Conservation (phyloP, 2,329 filamentous ascomycete genomes). For the Ascochyta rabiei region DNA sequence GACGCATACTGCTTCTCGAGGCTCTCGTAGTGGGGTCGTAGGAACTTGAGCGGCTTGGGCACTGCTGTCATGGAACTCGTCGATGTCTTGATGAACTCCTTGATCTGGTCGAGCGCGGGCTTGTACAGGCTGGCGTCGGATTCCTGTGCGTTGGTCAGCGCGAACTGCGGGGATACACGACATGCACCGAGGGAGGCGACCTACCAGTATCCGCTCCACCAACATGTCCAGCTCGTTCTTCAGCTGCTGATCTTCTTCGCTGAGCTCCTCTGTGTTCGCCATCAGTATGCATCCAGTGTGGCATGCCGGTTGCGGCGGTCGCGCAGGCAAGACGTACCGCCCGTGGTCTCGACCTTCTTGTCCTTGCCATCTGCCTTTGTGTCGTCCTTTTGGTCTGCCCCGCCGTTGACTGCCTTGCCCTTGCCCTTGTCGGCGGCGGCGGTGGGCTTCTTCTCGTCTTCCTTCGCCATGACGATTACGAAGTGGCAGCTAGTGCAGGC, state of each 20-base stretch:
- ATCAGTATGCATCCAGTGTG: conserved; percentile 31
- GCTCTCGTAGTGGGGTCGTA: conserved; percentile 93
- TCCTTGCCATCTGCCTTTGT: conserved; percentile 76
- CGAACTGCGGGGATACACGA: conserved; percentile 11
- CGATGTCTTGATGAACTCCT: conserved; percentile 97
- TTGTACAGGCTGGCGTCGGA: conserved; percentile 86
- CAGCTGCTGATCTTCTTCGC: conserved; percentile 96
- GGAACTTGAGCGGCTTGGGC: conserved; percentile 96
- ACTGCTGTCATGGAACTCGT: conserved; percentile 99
- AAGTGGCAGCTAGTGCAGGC: conserved; percentile 42
- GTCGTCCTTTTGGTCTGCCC: conserved; percentile 63
- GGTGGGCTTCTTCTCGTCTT: conserved; percentile 83
- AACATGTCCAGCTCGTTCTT: conserved; percentile 98
- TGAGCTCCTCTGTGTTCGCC: conserved; percentile 78
- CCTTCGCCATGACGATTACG: conserved; percentile 79
- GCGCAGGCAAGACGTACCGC: conserved; percentile 50
- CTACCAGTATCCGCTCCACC: conserved; percentile 88
- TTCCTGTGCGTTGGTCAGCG: conserved; percentile 65
- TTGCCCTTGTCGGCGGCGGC: conserved; percentile 91
- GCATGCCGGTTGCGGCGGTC: conserved; percentile 17
- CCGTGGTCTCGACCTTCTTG: conserved; percentile 70
- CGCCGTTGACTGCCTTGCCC: conserved; percentile 80
- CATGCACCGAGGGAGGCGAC: conserved; percentile 14
- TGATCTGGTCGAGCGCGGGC: conserved; percentile 92
- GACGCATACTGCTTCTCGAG: conserved; percentile 86